Base-by-base conservation (phyloP, 1,284 basidiomycete genomes). In the Mycosarcoma maydis region DNA sequence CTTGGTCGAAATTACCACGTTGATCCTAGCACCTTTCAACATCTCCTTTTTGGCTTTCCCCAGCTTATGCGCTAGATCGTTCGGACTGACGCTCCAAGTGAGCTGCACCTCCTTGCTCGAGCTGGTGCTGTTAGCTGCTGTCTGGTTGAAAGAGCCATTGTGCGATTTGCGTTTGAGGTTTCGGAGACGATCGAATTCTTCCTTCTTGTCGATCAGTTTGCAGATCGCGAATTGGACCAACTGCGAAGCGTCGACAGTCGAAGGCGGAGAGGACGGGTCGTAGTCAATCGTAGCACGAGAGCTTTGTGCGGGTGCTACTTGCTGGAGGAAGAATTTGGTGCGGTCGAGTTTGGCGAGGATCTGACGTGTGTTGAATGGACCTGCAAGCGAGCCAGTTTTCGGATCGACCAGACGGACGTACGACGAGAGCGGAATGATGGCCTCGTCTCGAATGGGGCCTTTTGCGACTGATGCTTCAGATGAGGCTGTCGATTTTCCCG, bases 181-280 rank as follows among this genome's bases (percentile, higher is more conserved):
- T 7, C 72, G 60, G 37, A 49, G 34, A n/a, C 60, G 55, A 24
- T 81, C 68, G 48, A 77, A 82, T 42, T 75, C 70, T 26, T 78
- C 78, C 71, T 83, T 83, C 68, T 83, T 83, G 66, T 81, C 78
- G 36, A 84, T 55, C 58, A 84, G 76, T 32, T 81, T 80, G 72
- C 81, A 82, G 45, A 83, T 81, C 2, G 82, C 78, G 8, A 76
- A 61, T 24, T 65, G 62, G 4, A 58, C 57, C 7, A 75, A 40
- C 6, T 20, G 30, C 2, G 52, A 33, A 3, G 47, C 34, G 14
- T 65, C 51, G 10, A 53, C 38, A 3, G 29, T n/a, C 8, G n/a
- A 20, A 2, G 40, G 33, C 4, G 54, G 36, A 1, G 46, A 29
- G 6, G 37, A 16, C 5, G 55, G 51, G 17, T 56, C 51, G 52